Base-by-base conservation (phyloP, 176 grass and related monocot species). In the Raddia guianensis region DNA sequence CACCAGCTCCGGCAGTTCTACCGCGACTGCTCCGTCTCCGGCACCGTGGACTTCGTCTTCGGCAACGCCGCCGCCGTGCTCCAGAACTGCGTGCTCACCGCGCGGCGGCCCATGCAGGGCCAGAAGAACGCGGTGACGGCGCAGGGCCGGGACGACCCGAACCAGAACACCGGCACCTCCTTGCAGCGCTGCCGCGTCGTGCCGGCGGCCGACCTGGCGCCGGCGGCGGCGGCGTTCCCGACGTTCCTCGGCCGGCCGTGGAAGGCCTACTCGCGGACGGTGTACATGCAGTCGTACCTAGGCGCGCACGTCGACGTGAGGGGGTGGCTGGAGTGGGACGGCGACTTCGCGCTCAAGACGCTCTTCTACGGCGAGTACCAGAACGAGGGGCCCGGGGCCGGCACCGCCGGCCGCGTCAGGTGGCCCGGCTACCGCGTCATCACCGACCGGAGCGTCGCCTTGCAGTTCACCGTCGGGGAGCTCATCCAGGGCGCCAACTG, bases 41-140 rank as follows among this genome's bases (percentile, higher is more conserved):
- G 92, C 83, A 94, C 86, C 10, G 65, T 94, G 6, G 92, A 94
- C 83, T 91, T 91, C 80, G 56, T 94, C 80, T 91, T 94, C 74
- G 86, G 86, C 20, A 91, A 91, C 76, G 89, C 83, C 6, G 83
- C 80, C 2, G 86, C 35, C 2, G 79, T 89, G 37, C 64, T 94
- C 64, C 89, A 94, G 63, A 62, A 66, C 37, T 91, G 86, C 76
- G 75, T 77, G 66, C 80, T 94, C 67, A 20, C 75, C 33, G 83
- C 87, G 65, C 86, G 83, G 40, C 72, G 47, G 63, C 92, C 86
- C 3, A 64, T 62, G 92, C 21, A 4, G 6, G 19, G 82, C 34
- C 92, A 94, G 74, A 64, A 86, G 77, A 89, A 89, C 66, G 76
- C 76, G 37, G 78, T 94, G 33, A 94, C 92, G 20, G 89, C 89